A percentile compares a stretch with the other conserved stretches of the same genome.
Evolutionary conservation across 352 stramenopile species (phyloP).

Genomic region (Phytophthora crassamura): DNA sequence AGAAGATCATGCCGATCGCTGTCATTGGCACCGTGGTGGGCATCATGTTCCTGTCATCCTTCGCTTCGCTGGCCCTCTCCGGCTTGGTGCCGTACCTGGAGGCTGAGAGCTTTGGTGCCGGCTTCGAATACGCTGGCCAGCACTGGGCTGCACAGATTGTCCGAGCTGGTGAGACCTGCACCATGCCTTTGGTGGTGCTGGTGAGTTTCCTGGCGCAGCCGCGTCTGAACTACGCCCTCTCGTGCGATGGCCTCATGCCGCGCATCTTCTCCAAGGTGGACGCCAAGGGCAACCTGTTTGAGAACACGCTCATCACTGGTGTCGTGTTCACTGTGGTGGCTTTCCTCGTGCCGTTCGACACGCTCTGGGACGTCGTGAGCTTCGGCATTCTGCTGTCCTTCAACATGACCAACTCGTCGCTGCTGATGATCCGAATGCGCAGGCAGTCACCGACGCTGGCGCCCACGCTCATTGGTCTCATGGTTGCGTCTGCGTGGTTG

Average conservation of each 20-base stretch:
- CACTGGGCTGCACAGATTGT: conserved; percentile 61
- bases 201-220: conserved; percentile 94
- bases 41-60: conserved; percentile 76
- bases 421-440: conserved; percentile 75
- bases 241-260: conserved; percentile 94
- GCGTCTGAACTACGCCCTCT: conserved; percentile 93
- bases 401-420: conserved; percentile 80
- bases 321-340: conserved; percentile 71
- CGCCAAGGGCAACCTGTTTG: conserved; percentile 81
- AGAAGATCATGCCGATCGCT: conserved; percentile 77
- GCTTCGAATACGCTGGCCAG: conserved; percentile 49
- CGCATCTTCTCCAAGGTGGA: conserved; percentile 90
- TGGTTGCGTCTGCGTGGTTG: conserved; percentile 49
- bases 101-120: conserved; percentile 45
- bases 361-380: conserved; percentile 90
- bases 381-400: conserved; percentile 91
- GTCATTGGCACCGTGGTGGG: conserved; percentile 84
- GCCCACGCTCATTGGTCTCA: conserved; percentile 47
- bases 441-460: conserved; percentile 56
- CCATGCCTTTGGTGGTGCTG: conserved; percentile 92
- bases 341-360: conserved; percentile 79
- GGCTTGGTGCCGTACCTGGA: conserved; percentile 68
- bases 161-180: conserved; percentile 35
- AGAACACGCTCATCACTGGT: conserved; percentile 74
- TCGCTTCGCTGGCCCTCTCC: conserved; percentile 88